A percentile compares a stretch with the other conserved stretches of the same genome.
Conservation (phyloP, 495 filamentous ascomycete species). For the Penicillium desertorum region DNA sequence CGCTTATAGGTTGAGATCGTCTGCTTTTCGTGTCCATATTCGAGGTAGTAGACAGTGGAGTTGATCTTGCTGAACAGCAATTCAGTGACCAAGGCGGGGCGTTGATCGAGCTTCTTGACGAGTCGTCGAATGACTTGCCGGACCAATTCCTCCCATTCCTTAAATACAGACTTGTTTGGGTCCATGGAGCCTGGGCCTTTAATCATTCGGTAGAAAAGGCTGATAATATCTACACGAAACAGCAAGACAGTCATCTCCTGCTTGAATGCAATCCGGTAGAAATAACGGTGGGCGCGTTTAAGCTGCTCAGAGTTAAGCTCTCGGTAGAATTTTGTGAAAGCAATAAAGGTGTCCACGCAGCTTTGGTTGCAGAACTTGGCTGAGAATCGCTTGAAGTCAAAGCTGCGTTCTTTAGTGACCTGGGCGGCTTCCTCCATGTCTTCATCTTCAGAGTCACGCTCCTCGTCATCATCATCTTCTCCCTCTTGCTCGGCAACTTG, state of each 20-base stretch:
- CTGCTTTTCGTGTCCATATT: slow-evolving; percentile 87
- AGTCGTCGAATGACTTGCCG: slow-evolving; percentile 76
- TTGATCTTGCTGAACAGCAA: slow-evolving; percentile 92
- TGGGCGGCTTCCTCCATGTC: slow-evolving; percentile 66
- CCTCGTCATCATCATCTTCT: slow-evolving; percentile 49
- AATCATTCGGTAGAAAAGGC: slow-evolving; percentile 85
- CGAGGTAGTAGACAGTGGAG: slow-evolving; percentile 77
- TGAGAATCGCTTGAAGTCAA: slow-evolving; percentile 86
- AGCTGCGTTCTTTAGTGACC: slow-evolving; percentile 78
- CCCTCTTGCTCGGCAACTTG: slow-evolving; percentile 29
- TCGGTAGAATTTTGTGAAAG: slow-evolving; percentile 74
- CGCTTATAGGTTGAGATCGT: slow-evolving; percentile 54
- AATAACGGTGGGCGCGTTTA: slow-evolving; percentile 92
- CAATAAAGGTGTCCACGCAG: slow-evolving; percentile 85
- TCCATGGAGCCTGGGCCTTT: slow-evolving; percentile 83
- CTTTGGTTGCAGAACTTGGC: slow-evolving; percentile 77
- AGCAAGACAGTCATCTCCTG: slow-evolving; percentile 84
- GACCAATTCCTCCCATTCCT: slow-evolving; percentile 89
- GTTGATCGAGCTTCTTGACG: slow-evolving; percentile 75
- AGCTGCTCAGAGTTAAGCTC: slow-evolving; percentile 80
- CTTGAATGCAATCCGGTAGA: slow-evolving; percentile 94
- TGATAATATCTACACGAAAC: slow-evolving; percentile 86
- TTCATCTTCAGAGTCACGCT: slow-evolving; percentile 70
- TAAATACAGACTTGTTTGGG: slow-evolving; percentile 59
- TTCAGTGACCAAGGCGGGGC: slow-evolving; percentile 81